Conservation (phyloP, 768 basidiomycete species). For the Boletus bicolor region DNA sequence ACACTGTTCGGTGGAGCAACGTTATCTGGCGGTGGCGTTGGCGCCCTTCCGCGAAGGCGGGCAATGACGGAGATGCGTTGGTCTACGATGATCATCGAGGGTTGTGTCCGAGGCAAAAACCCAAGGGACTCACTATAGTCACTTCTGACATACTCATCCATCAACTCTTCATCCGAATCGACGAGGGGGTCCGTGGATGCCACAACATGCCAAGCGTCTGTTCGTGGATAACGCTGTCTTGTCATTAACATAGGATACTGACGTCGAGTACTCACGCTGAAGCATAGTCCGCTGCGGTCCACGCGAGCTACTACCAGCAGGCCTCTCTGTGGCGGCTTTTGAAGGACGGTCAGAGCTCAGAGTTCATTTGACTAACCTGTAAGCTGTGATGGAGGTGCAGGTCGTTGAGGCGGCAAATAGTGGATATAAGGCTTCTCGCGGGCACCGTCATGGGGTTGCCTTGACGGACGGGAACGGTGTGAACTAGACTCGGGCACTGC, state of each 20-base stretch:
- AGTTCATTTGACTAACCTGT: constrained; percentile 20
- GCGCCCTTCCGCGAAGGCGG: constrained; percentile 48
- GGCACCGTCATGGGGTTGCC: constrained; percentile 20
- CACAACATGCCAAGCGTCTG: constrained; percentile 74
- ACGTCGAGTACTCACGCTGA: constrained; percentile 35
- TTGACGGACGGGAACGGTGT: constrained; percentile 26
- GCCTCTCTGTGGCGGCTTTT: constrained; percentile 16
- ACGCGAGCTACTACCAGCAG: constrained; percentile 9
- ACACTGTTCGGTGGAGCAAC: background rate
- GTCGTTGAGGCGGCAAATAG: constrained; percentile 31
- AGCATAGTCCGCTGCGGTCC: constrained; percentile 42
- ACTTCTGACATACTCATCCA: constrained; percentile 56
- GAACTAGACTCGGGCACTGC: constrained; percentile 24
- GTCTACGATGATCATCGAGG: constrained; percentile 30
- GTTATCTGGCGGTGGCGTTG: constrained; percentile 41
- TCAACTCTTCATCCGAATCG: constrained; percentile 71
- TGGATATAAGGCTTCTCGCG: constrained; percentile 36
- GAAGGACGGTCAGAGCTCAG: background rate
- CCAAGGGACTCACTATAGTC: constrained; percentile 58
- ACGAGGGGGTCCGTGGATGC: constrained; percentile 60
- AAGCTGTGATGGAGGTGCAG: constrained; percentile 11
- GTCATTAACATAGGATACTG: background rate
- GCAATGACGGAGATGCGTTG: constrained; percentile 52
- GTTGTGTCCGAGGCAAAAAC: background rate
- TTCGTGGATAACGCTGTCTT: background rate